Evolutionary conservation across 805 yeast species (phyloP).

Genomic region (Metschnikowia lachancei): DNA sequence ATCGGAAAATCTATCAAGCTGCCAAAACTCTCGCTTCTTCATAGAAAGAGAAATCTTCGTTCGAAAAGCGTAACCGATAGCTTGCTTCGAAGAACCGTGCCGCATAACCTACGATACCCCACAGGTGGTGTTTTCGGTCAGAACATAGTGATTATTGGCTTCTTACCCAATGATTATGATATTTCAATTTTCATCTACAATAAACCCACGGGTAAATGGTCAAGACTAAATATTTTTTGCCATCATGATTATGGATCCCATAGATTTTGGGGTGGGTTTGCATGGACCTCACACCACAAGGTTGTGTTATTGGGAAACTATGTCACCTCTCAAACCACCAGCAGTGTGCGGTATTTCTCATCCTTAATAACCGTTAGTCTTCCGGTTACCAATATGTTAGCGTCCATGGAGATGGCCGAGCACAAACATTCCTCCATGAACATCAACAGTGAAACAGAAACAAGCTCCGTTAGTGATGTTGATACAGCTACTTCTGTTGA

Average conservation of each 20-base stretch:
- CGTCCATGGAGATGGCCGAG: conserved; percentile 42
- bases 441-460: conserved; percentile 6
- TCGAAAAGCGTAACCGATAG: background rate
- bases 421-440: conserved; percentile 11
- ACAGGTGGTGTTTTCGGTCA: conserved; percentile 66
- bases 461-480: conserved; percentile 14
- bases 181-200: conserved; percentile 51
- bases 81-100: conserved; percentile 31
- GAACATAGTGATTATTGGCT: conserved; percentile 61
- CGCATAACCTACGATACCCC: conserved; percentile 51
- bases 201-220: conserved; percentile 60
- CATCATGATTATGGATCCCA: conserved; percentile 54
- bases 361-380: conserved; percentile 49
- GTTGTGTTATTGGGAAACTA: conserved; percentile 58
- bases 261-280: conserved; percentile 63
- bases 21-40: conserved; percentile 34
- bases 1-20: conserved; percentile 32
- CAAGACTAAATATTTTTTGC: conserved; percentile 53
- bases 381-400: conserved; percentile 52
- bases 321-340: conserved; percentile 44
- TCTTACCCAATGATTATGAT: conserved; percentile 45
- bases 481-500: conserved; percentile 15
- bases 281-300: conserved; percentile 78
- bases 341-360: conserved; percentile 48
- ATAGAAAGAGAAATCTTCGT: conserved; percentile 21